Percentiles rank a stretch among this genome's conserved stretches.
These are phyloP conservation scores for Tulasnella calospora DNA, from an alignment of 768 basidiomycete genomes.

Conservation along the genomic window DNA sequence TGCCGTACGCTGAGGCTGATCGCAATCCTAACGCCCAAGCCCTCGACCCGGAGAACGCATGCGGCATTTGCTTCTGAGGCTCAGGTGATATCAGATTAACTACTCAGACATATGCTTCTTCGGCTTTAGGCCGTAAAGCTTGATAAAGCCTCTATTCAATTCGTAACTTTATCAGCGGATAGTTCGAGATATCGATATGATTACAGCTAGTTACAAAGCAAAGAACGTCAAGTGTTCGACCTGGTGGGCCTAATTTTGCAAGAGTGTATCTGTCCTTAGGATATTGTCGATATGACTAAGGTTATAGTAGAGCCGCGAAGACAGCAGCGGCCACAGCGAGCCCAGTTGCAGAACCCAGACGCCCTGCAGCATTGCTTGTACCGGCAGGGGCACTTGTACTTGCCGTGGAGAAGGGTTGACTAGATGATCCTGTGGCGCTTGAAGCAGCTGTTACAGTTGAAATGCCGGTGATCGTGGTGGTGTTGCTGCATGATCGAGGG, in stretches of 20 bases:
- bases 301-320: not conserved
- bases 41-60: no score
- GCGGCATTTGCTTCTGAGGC: no score
- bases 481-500: conserved; percentile 32
- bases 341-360: not conserved
- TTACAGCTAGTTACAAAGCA: not conserved
- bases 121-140: not conserved
- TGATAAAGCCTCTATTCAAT: not conserved
- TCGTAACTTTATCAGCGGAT: not conserved
- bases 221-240: not conserved
- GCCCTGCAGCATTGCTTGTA: not conserved
- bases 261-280: no score
- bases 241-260: no score
- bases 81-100: no score
- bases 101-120: not conserved
- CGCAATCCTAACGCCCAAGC: no score
- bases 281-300: no score
- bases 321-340: not conserved
- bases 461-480: not conserved
- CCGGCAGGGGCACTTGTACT: not conserved
- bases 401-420: not conserved
- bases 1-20: no score
- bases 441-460: not conserved
- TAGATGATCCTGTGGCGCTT: not conserved
- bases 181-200: not conserved